Evolutionary conservation across 768 basidiomycete genomes (phyloP).

Genomic region (Vararia minispora): DNA sequence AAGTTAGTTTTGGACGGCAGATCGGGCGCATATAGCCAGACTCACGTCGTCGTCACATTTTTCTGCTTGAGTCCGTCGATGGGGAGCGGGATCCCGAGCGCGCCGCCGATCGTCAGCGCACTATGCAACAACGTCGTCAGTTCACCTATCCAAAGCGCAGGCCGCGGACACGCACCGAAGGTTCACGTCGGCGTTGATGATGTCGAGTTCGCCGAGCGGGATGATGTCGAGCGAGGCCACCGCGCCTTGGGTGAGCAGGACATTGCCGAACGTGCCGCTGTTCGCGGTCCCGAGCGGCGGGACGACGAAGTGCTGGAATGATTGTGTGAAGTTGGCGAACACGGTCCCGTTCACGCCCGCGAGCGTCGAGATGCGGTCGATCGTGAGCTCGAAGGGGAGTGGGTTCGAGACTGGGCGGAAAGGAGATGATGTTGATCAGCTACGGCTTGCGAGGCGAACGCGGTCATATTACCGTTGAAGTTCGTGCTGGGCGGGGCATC

Average conservation of each 20-base stretch:
- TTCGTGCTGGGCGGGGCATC: too few species aligned
- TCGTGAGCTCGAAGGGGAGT: slow-evolving; percentile 33
- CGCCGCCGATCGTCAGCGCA: slow-evolving; percentile 22
- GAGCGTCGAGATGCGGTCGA: slow-evolving; percentile 28
- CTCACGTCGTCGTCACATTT: slow-evolving; percentile 21
- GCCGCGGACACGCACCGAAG: slow-evolving; percentile 24
- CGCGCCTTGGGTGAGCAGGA: slow-evolving; percentile 13
- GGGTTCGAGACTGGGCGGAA: slow-evolving; percentile 35
- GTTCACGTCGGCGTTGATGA: slow-evolving; percentile 24
- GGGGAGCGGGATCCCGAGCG: slow-evolving; percentile 24
- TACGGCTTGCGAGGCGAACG: too few species aligned
- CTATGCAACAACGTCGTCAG: slow-evolving; percentile 12
- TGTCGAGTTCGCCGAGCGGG: slow-evolving; percentile 9
- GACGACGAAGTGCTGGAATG: slow-evolving; percentile 11
- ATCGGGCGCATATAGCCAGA: too few species aligned
- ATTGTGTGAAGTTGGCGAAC: slow-evolving; percentile 16
- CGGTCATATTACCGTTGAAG: too few species aligned
- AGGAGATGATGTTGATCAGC: too few species aligned
- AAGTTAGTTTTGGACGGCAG: too few species aligned
- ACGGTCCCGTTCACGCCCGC: slow-evolving; percentile 8
- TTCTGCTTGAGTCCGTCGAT: slow-evolving; percentile 26
- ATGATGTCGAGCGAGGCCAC: slow-evolving; percentile 13
- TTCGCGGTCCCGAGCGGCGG: slow-evolving; percentile 18
- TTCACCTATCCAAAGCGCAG: not conserved
- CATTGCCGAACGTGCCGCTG: slow-evolving; percentile 15